These are phyloP conservation scores for Biscogniauxia sp. DNA, from an alignment of 2,329 filamentous ascomycete genomes.

Conservation along the genomic window DNA sequence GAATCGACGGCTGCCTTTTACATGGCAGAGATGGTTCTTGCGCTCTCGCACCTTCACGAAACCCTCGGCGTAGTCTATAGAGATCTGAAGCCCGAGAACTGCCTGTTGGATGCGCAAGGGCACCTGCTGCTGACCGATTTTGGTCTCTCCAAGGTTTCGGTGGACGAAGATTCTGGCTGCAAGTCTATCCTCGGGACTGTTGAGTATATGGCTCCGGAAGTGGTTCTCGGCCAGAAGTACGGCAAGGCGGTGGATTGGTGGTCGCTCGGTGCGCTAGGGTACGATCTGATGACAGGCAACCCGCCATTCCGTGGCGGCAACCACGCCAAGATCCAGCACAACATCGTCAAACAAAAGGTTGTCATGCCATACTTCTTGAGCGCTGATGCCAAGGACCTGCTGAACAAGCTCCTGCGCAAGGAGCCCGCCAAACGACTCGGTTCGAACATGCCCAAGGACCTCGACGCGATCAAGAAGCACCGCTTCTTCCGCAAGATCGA, in stretches of 20 bases:
- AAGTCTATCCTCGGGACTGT: slow-evolving; percentile 92
- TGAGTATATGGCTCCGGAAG: slow-evolving; percentile 98
- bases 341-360: slow-evolving; percentile 92
- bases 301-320: slow-evolving; percentile 91
- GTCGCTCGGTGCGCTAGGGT: slow-evolving; percentile 91
- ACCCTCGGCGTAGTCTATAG: slow-evolving; percentile 93
- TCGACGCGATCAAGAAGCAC: slow-evolving; percentile 82
- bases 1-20: slow-evolving; percentile 92
- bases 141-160: slow-evolving; percentile 89
- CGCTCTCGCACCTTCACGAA: slow-evolving; percentile 87
- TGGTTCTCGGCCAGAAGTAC: slow-evolving; percentile 83
- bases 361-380: slow-evolving; percentile 86
- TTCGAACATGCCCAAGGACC: slow-evolving; percentile 82
- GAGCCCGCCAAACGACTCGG: slow-evolving; percentile 89
- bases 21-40: slow-evolving; percentile 97
- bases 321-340: slow-evolving; percentile 91
- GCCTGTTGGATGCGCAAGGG: slow-evolving; percentile 84
- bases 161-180: slow-evolving; percentile 68
- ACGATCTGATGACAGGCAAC: slow-evolving; percentile 86
- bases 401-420: slow-evolving; percentile 86
- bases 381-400: slow-evolving; percentile 88
- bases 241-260: slow-evolving; percentile 98
- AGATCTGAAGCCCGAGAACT: slow-evolving; percentile 97
- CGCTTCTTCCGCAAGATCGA: slow-evolving; percentile 97
- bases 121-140: slow-evolving; percentile 96